Evolutionary conservation across 805 yeast genomes (phyloP).

Genomic region (Zygosaccharomyces siamensis): DNA sequence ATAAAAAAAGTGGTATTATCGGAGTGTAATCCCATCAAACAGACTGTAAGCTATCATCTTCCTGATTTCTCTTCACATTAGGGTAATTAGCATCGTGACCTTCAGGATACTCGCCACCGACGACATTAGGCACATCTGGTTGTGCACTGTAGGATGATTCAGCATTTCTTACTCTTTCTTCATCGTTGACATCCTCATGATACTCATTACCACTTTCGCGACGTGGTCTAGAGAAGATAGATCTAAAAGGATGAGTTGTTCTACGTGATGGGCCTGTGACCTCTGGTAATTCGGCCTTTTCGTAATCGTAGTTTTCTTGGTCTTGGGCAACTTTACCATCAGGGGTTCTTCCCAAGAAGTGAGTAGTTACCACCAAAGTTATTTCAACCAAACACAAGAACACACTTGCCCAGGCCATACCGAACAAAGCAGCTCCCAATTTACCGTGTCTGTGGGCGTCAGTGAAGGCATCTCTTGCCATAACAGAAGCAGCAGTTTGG

Average conservation of each 20-base stretch:
- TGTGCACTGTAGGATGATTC: not conserved
- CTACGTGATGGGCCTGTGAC: conserved; percentile 28
- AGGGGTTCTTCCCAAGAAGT: not conserved
- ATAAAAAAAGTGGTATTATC: not conserved
- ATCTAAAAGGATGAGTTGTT: conserved; percentile 30
- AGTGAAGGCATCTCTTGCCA: conserved; percentile 67
- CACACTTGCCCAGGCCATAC: conserved; percentile 67
- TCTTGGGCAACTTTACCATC: not conserved
- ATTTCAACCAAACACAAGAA: conserved; percentile 32
- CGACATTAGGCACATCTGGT: not conserved
- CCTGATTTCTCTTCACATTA: not conserved
- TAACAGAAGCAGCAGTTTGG: conserved; percentile 72
- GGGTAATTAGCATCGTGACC: not conserved
- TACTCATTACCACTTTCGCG: conserved; percentile 5
- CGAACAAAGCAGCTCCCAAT: conserved; percentile 55
- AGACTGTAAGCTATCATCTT: not conserved
- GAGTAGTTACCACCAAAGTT: not conserved
- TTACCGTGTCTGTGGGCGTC: conserved; percentile 41
- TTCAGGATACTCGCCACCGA: not conserved
- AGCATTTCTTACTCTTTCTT: not conserved
- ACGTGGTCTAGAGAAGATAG: conserved; percentile 47
- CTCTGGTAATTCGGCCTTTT: conserved; percentile 43
- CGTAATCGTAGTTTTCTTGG: not conserved
- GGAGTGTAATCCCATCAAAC: not conserved
- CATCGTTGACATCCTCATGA: conserved; percentile 19